Percentiles rank a stretch among this genome's conserved stretches.
These are phyloP conservation scores for Colletotrichum scovillei DNA, from an alignment of 2,329 filamentous ascomycete species.

Conservation along the genomic window DNA sequence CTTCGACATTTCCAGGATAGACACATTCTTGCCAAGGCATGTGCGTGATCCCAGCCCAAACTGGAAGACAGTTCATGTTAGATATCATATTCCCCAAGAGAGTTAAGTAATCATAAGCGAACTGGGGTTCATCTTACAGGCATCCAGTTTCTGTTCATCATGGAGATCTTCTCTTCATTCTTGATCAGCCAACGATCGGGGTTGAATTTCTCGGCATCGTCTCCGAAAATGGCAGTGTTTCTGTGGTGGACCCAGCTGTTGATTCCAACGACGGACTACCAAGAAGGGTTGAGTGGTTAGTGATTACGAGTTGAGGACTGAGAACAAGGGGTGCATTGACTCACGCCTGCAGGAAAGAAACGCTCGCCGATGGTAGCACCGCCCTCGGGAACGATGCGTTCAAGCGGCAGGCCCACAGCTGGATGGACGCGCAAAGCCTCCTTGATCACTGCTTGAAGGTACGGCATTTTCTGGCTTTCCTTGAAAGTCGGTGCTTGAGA, in stretches of 20 bases:
- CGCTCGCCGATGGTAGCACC: slow-evolving; percentile 53
- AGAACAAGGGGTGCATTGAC: neutral
- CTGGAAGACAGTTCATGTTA: slow-evolving; percentile 38
- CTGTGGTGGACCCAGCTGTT: slow-evolving; percentile 51
- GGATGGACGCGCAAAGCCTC: slow-evolving; percentile 64
- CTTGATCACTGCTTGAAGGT: slow-evolving; percentile 64
- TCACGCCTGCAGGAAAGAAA: slow-evolving; percentile 45
- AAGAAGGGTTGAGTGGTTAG: neutral
- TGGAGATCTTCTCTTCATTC: slow-evolving; percentile 40
- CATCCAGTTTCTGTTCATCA: slow-evolving; percentile 44
- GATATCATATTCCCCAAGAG: no score
- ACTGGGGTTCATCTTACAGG: slow-evolving; percentile 37
- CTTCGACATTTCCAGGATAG: slow-evolving; percentile 56
- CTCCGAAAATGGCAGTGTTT: slow-evolving; percentile 45
- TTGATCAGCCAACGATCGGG: slow-evolving; percentile 55
- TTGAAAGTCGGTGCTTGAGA: slow-evolving; percentile 45
- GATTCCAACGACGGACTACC: slow-evolving; percentile 46
- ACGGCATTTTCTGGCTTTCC: slow-evolving; percentile 56
- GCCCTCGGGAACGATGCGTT: slow-evolving; percentile 57
- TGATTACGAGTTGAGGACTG: neutral
- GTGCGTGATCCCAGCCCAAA: slow-evolving; percentile 55
- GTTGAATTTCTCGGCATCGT: slow-evolving; percentile 48
- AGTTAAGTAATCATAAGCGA: no score
- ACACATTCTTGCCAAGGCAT: slow-evolving; percentile 57
- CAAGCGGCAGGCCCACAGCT: slow-evolving; percentile 59